A percentile compares a stretch with the other conserved stretches of the same genome.
Conservation (phyloP, 805 yeast species). For the Cyberlindnera maritima region DNA sequence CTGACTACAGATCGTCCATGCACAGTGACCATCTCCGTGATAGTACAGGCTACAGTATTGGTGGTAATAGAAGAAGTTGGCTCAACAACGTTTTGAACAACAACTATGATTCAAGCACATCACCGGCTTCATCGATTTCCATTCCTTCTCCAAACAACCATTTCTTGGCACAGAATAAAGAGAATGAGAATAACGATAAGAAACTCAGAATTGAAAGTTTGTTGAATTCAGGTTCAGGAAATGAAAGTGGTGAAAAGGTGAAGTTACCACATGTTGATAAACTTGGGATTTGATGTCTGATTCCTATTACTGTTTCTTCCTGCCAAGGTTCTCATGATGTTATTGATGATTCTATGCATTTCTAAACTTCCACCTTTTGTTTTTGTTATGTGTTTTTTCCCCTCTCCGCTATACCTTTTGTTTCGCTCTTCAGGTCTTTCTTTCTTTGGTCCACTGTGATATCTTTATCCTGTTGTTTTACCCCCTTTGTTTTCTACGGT, state of each 20-base stretch:
- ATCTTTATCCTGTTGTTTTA: background rate
- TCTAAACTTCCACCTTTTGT: no score
- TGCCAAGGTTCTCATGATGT: background rate
- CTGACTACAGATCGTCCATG: slow-evolving; percentile 12
- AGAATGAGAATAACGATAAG: slow-evolving; percentile 10
- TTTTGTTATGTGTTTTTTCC: no score
- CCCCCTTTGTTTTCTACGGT: background rate
- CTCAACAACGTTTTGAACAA: slow-evolving; percentile 20
- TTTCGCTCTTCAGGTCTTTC: no score
- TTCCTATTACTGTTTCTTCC: background rate
- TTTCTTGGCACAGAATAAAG: slow-evolving; percentile 4
- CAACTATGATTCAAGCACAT: slow-evolving; percentile 8
- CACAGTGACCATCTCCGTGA: slow-evolving; percentile 5
- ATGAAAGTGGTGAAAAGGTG: slow-evolving; percentile 3
- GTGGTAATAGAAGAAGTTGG: slow-evolving; percentile 18
- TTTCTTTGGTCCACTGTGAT: no score
- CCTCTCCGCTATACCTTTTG: no score
- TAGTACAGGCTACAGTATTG: slow-evolving; percentile 4
- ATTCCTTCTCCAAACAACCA: slow-evolving; percentile 12
- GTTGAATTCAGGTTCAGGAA: slow-evolving; percentile 13
- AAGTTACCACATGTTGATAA: slow-evolving; percentile 24
- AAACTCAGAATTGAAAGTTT: slow-evolving; percentile 22
- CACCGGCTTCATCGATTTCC: slow-evolving; percentile 10
- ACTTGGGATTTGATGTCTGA: slow-evolving; percentile 17
- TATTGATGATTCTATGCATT: background rate